Evolutionary conservation across 2,329 filamentous ascomycete species (phyloP).

Genomic region (Ceratocystiopsis sp.): DNA sequence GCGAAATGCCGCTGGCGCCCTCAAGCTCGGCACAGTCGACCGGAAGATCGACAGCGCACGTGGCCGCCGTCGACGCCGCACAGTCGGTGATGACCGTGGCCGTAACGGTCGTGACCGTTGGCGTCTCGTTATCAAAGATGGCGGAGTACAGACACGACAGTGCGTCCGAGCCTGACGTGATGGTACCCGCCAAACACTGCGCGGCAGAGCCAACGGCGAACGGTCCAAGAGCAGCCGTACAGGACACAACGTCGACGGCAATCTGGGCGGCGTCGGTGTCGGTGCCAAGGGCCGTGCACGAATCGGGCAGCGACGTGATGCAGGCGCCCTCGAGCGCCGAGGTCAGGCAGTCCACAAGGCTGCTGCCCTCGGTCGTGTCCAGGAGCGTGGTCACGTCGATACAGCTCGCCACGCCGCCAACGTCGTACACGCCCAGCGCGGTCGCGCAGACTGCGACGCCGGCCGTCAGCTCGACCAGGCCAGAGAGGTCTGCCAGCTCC

Average conservation of each 20-base stretch:
- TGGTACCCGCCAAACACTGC: conserved; percentile 3
- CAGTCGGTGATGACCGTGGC: neutral
- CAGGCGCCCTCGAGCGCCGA: neutral
- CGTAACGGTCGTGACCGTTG: neutral
- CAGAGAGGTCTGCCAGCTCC: neutral
- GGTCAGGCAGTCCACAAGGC: neutral
- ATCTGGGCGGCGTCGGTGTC: conserved; percentile 1
- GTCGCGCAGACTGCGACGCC: neutral
- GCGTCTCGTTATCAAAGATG: neutral
- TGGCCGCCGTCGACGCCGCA: neutral
- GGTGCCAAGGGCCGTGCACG: conserved; percentile 2
- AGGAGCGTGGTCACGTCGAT: neutral
- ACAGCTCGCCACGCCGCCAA: neutral
- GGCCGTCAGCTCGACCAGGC: too few species aligned
- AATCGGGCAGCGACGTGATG: conserved; percentile 1
- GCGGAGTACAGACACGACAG: conserved; percentile 4
- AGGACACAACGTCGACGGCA: neutral
- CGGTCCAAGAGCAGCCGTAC: conserved; percentile 6
- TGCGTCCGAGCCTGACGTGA: conserved; percentile 3
- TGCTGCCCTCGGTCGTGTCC: neutral
- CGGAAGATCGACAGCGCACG: conserved; percentile 3
- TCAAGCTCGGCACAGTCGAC: conserved; percentile 1
- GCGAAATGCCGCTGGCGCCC: neutral
- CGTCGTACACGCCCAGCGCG: conserved; percentile 1
- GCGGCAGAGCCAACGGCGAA: conserved; percentile 4